A percentile compares a stretch with the other conserved stretches of the same genome.
These are phyloP conservation scores for Kregervanrija delftensis DNA, from an alignment of 805 yeast genomes.

Conservation along the genomic window DNA sequence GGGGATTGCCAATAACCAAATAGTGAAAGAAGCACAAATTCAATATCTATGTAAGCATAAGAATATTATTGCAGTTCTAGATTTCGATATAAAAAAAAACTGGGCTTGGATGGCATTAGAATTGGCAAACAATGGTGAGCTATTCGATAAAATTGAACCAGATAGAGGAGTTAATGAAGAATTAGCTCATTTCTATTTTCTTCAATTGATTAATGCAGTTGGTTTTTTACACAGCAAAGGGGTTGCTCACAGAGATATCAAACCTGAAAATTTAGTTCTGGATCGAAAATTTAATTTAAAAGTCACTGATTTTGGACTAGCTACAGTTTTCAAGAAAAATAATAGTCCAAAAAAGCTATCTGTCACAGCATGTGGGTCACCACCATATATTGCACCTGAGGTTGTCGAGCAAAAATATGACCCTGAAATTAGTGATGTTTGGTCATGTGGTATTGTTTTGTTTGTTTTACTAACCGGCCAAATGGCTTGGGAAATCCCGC, in stretches of 20 bases:
- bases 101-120: conserved; percentile 67
- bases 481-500: conserved; percentile 69
- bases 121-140: conserved; percentile 66
- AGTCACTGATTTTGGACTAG: conserved; percentile 73
- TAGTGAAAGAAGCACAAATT: conserved; percentile 48
- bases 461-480: conserved; percentile 59
- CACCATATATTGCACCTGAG: conserved; percentile 79
- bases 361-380: conserved; percentile 58
- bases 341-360: conserved; percentile 41
- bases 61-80: conserved; percentile 50
- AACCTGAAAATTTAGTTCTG: conserved; percentile 62
- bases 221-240: conserved; percentile 55
- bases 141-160: conserved; percentile 74
- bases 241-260: conserved; percentile 61
- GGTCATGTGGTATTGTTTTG: conserved; percentile 65
- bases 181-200: conserved; percentile 62
- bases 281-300: conserved; percentile 61
- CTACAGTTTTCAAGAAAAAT: conserved; percentile 48
- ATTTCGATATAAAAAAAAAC: conserved; percentile 44
- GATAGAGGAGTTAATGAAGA: conserved; percentile 63
- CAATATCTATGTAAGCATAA: conserved; percentile 57
- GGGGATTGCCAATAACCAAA: conserved; percentile 26
- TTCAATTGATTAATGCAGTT: conserved; percentile 56
- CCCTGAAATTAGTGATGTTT: conserved; percentile 52
- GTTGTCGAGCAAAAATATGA: conserved; percentile 44